Evolutionary conservation across 139 green algal genomes (phyloP).

Genomic region (Chlorella sp.): DNA sequence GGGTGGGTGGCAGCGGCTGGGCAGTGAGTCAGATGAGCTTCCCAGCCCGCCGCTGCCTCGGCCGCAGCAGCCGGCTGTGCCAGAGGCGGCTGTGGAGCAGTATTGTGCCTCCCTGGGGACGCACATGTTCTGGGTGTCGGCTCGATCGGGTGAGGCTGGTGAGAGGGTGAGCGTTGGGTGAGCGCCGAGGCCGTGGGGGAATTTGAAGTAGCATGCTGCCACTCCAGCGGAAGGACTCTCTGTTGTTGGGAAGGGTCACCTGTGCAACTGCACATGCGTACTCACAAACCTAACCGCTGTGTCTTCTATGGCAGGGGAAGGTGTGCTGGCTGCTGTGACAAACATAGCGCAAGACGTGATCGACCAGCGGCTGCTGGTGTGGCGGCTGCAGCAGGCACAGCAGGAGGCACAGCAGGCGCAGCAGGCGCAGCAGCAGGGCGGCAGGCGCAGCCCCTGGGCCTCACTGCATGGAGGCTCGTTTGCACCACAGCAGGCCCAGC

Average conservation of each 20-base stretch:
- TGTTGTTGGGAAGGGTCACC: no score
- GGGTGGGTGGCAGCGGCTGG: background rate
- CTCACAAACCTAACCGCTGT: no score
- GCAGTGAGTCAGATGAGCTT: background rate
- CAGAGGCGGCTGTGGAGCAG: background rate
- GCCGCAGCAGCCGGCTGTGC: slow-evolving; percentile 7
- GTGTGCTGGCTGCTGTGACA: background rate
- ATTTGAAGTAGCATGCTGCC: no score
- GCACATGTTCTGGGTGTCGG: background rate
- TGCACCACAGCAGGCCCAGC: background rate
- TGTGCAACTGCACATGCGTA: no score
- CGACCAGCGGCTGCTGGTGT: background rate
- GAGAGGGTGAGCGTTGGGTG: background rate
- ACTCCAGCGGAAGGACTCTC: no score
- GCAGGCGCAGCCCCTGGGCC: background rate
- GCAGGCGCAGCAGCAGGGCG: background rate
- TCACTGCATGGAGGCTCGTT: background rate
- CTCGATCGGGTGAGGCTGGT: background rate
- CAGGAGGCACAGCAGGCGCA: background rate
- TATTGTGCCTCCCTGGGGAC: background rate
- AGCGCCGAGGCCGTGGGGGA: no score
- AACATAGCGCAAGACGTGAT: slow-evolving; percentile 1
- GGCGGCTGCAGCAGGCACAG: background rate
- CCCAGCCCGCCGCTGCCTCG: background rate
- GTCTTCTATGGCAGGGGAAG: no score